A percentile compares a stretch with the other conserved stretches of the same genome.
Evolutionary conservation across 2,329 filamentous ascomycete species (phyloP).

Genomic region (Colletotrichum lupini): DNA sequence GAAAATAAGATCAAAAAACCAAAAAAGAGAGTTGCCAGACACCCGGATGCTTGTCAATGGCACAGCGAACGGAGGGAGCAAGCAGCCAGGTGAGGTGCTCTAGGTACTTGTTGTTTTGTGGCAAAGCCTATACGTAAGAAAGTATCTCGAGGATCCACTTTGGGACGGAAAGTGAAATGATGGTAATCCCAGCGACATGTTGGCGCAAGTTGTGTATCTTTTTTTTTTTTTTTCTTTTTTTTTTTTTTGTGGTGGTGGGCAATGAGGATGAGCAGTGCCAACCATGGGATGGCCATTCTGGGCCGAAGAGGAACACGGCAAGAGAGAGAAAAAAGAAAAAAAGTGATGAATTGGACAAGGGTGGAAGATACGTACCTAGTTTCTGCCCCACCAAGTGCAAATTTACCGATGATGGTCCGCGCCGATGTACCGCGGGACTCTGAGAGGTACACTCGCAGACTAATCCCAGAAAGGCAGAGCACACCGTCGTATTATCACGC

Average conservation of each 20-base stretch:
- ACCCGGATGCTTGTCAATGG: slow-evolving; percentile 24
- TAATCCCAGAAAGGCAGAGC: neutral
- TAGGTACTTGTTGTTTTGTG: neutral
- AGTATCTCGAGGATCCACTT: slow-evolving; percentile 16
- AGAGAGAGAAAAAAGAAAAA: neutral
- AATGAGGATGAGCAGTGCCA: slow-evolving; percentile 6
- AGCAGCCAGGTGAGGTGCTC: neutral
- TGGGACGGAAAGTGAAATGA: slow-evolving; percentile 28
- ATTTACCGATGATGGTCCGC: slow-evolving; percentile 22
- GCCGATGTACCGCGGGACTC: slow-evolving; percentile 2
- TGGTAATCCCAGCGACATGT: slow-evolving; percentile 22
- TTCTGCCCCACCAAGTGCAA: slow-evolving; percentile 5
- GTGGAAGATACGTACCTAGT: neutral
- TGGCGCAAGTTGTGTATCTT: neutral
- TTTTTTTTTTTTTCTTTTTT: no score
- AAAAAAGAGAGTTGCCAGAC: slow-evolving; percentile 2
- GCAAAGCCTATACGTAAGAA: no score
- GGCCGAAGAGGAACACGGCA: neutral
- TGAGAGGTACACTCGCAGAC: no score
- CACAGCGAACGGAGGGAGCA: neutral
- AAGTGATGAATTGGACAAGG: neutral
- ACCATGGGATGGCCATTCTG: neutral
- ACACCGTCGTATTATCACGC: neutral
- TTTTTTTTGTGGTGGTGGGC: neutral
- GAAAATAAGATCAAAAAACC: neutral